Evolutionary conservation across 768 basidiomycete genomes (phyloP), one percentile per base, ranked within the genome.

Genomic region (Fomitopsis pulvina): DNA sequence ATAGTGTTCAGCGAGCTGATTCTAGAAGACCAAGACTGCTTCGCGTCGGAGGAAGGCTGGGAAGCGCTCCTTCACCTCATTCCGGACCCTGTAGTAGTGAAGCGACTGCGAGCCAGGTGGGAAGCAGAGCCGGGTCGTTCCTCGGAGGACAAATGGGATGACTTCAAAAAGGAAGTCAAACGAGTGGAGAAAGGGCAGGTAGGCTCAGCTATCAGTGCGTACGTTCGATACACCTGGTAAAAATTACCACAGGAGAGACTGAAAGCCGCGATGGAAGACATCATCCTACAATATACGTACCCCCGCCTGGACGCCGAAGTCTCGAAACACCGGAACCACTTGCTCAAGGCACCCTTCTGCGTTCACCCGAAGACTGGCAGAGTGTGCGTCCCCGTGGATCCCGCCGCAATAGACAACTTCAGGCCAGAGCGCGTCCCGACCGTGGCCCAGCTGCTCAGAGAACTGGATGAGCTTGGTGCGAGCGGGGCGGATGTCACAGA

Each of bases 301-400:
- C 95, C 95, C 1, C 83, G 96, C 11, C 78, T 99, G 47, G 96
- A 99, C 66, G 88, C 89, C 12, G 96, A 99, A 66, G 96, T 99
- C 25, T 94, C 93, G 2, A 95, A 98, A 62, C 91, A 94, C 62
- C 79, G 93, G 44, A 98, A 99, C 70, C 96, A 99, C 72, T 76
- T 99, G 71, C 79, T 99, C 47, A 99, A 99, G 68, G 87, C 92
- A 20, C 96, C 96, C 0, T 99, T 99, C 68, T 96, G 94, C 63
- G 73, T 98, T 0, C 96, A 99, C 66, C 96, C 96, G 0, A 90
- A 90, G 55, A 99, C 96, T 2, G 96, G 95, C 1, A 81, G 92
- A 26, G 81, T 99, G 8, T 99, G 95, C 63, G 90, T 99, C 2
- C 96, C 95, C 1, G 74, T 98, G 16, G 87, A 95, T 60, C 86